Conservation (phyloP, 2,329 filamentous ascomycete genomes). For the Penicillium glabrum region DNA sequence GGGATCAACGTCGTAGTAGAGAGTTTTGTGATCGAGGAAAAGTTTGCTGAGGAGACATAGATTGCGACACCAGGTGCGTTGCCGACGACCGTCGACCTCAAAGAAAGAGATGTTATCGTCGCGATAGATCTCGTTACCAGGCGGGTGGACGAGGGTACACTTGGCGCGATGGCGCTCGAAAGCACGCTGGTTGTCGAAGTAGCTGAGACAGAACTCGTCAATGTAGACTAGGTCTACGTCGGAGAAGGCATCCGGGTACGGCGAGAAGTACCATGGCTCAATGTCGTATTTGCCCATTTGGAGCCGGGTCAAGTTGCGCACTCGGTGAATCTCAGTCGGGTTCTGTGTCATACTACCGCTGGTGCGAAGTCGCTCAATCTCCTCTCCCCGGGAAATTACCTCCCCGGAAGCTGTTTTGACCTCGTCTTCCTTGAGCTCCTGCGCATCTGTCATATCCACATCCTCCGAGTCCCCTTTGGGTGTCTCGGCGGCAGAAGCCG, state of each 20-base stretch:
- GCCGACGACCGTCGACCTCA: constrained; percentile 94
- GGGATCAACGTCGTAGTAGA: constrained; percentile 97
- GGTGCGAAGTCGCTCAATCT: constrained; percentile 93
- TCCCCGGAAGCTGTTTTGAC: constrained; percentile 30
- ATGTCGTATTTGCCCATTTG: constrained; percentile 92
- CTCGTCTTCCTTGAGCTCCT: constrained; percentile 40
- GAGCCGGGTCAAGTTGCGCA: constrained; percentile 89
- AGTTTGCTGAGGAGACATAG: constrained; percentile 93
- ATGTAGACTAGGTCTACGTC: constrained; percentile 91
- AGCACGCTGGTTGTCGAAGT: constrained; percentile 79
- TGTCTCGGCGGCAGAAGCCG: constrained; percentile 40
- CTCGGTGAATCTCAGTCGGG: constrained; percentile 91
- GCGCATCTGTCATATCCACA: constrained; percentile 45
- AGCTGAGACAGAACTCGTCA: constrained; percentile 94
- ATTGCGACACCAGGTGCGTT: constrained; percentile 98
- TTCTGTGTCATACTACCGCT: constrained; percentile 99
- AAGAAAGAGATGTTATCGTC: constrained; percentile 91
- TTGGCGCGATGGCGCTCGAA: constrained; percentile 86
- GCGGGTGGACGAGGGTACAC: constrained; percentile 87
- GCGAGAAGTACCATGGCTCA: constrained; percentile 98
- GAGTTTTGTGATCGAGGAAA: constrained; percentile 96
- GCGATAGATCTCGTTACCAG: constrained; percentile 96
- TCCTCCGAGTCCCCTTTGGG: constrained; percentile 40
- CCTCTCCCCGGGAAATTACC: constrained; percentile 69
- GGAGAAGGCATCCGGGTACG: constrained; percentile 86